These are phyloP conservation scores for Chenopodium suecicum DNA, from an alignment of 148 eudicot species.

Conservation along the genomic window DNA sequence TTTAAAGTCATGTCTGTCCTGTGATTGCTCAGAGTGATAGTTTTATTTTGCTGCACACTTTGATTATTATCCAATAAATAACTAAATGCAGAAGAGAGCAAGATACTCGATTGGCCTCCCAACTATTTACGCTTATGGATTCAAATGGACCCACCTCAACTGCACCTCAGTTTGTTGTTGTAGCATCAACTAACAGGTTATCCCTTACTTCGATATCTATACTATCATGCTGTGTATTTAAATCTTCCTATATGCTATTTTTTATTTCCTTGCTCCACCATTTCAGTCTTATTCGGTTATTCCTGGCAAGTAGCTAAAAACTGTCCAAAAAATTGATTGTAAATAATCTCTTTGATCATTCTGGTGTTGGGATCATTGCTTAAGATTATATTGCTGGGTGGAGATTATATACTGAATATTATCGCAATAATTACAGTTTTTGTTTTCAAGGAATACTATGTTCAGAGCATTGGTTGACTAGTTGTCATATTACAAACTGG, in stretches of 20 bases:
- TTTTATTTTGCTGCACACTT: neutral
- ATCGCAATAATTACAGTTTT: neutral
- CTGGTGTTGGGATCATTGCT: neutral
- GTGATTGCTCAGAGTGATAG: neutral
- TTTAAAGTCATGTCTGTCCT: constrained; percentile 4
- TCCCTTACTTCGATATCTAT: constrained; percentile 1
- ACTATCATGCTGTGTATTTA: neutral
- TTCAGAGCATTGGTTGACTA: neutral
- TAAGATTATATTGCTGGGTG: constrained; percentile 2
- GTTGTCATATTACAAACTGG: neutral
- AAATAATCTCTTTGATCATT: neutral
- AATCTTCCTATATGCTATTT: neutral
- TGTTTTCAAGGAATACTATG: neutral
- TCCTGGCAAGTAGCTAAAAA: neutral
- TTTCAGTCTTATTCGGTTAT: neutral
- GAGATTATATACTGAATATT: neutral
- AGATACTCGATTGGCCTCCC: constrained; percentile 73
- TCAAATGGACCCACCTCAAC: constrained; percentile 50
- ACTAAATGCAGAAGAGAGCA: constrained; percentile 80
- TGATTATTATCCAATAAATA: neutral
- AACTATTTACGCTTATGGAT: constrained; percentile 87
- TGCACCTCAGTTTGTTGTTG: constrained; percentile 69
- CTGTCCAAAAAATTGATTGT: neutral
- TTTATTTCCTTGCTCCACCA: neutral
- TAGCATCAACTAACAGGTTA: constrained; percentile 97